A percentile compares a stretch with the other conserved stretches of the same genome.
Evolutionary conservation across 306 rosid species (phyloP).

Genomic region (Clitoria ternatea): DNA sequence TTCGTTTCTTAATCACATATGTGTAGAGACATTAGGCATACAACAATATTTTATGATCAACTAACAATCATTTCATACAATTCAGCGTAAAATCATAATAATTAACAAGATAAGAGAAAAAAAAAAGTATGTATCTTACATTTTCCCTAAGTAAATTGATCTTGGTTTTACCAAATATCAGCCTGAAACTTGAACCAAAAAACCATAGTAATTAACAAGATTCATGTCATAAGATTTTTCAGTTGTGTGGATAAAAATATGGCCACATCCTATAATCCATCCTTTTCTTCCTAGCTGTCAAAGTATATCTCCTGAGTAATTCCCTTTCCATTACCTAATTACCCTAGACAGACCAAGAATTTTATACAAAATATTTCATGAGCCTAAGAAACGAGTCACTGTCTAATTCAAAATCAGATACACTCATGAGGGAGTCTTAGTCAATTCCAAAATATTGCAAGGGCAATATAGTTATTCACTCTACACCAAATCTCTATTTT

Average conservation of each 20-base stretch:
- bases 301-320: constrained; percentile 14
- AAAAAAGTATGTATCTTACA: background rate
- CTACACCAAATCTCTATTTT: constrained; percentile 17
- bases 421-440: constrained; percentile 31
- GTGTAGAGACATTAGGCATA: no score
- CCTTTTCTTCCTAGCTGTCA: constrained; percentile 39
- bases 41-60: no score
- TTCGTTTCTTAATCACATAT: no score
- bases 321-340: constrained; percentile 61
- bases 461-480: constrained; percentile 33
- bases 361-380: constrained; percentile 11
- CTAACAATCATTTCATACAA: no score
- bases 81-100: no score
- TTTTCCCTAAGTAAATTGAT: background rate
- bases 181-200: background rate
- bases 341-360: constrained; percentile 23
- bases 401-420: constrained; percentile 33
- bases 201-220: background rate
- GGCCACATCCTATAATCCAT: constrained; percentile 15
- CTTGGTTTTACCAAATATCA: background rate
- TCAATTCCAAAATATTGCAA: constrained; percentile 31
- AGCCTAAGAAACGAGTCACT: constrained; percentile 29
- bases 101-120: no score
- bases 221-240: constrained; percentile 12
- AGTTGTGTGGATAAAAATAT: constrained; percentile 6